Base-by-base conservation (phyloP, 352 stramenopile genomes). In the Phytophthora crassamura region DNA sequence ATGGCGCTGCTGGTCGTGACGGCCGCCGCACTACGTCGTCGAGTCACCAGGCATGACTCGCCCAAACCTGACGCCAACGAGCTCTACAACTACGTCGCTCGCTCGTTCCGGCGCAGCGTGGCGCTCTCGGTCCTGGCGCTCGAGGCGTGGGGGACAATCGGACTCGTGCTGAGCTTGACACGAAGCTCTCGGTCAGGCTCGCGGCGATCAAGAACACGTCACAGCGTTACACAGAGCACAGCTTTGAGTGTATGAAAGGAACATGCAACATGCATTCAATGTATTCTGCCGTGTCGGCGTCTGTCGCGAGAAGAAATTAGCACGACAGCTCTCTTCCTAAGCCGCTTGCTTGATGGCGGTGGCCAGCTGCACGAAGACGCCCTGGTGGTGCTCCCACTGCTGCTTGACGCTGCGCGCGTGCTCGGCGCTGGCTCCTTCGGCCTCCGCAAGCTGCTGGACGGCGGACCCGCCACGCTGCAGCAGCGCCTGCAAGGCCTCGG, bases 311-410 rank as follows among this genome's bases (percentile, higher is more conserved):
- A 70, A 51, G 48, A 60, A 66, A 57, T 56, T 12, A 59, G 38
- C 35, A 46, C 52, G 38, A 66, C 25, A 47, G 30, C 3, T 58
- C 41, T 62, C 28, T 28, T 20, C 11, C 38, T 71, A 89, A 39
- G 74, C 75, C 25, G 67, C 45, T 60, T 90, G 81, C 74, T 94
- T 94, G 71, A 94, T 92, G 32, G 80, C 74, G 30, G 86, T 93
- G 8, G 86, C 86, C 16, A 94, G 59, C 58, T 84, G 67, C 50
- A 94, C 84, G 61, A 94, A 94, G 61, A 82, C 35, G 22, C 77
- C 72, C 64, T 94, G 86, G 46, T 76, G 67, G 34, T 82, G 69
- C 34, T 86, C 75, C 86, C 86, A 94, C 50, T 81, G 67, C 45
- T 72, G 59, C 69, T 89, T 84, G 20, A 89, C 67, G n/a, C 59